Evolutionary conservation across 768 basidiomycete species (phyloP).

Genomic region (Boletus insuetus): DNA sequence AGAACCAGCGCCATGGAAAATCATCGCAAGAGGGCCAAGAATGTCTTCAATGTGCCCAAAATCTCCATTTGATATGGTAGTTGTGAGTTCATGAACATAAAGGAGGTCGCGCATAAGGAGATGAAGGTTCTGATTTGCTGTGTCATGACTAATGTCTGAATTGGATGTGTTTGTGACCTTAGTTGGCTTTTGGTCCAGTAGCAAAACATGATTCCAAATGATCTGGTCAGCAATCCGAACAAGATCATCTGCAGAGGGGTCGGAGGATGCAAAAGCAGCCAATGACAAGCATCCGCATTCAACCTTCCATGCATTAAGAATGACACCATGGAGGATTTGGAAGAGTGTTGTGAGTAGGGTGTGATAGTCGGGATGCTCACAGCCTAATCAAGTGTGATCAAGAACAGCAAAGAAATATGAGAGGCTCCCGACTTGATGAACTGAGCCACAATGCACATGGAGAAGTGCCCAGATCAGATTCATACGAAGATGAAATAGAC

Average conservation of each 20-base stretch:
- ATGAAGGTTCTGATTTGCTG: background rate
- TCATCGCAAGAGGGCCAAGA: background rate
- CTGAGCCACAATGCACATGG: background rate
- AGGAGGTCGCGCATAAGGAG: background rate
- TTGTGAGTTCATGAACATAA: background rate
- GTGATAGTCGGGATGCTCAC: background rate
- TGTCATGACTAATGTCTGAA: too few relatives aligned
- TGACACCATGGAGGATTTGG: background rate
- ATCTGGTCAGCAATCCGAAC: background rate
- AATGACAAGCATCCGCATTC: background rate
- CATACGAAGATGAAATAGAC: background rate
- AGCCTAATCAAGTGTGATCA: background rate
- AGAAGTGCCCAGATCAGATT: background rate
- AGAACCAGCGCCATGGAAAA: background rate
- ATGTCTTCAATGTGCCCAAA: background rate
- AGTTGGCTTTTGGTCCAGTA: too few relatives aligned
- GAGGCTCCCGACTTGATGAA: background rate
- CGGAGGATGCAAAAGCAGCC: background rate
- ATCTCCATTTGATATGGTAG: background rate
- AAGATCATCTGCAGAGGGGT: background rate
- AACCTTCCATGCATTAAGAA: background rate
- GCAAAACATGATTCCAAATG: background rate
- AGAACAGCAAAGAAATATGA: background rate
- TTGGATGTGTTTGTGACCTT: too few relatives aligned
- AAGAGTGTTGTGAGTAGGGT: background rate